Evolutionary conservation across 169 alveolate species (phyloP).

Genomic region (Ichthyophthirius multifiliis): DNA sequence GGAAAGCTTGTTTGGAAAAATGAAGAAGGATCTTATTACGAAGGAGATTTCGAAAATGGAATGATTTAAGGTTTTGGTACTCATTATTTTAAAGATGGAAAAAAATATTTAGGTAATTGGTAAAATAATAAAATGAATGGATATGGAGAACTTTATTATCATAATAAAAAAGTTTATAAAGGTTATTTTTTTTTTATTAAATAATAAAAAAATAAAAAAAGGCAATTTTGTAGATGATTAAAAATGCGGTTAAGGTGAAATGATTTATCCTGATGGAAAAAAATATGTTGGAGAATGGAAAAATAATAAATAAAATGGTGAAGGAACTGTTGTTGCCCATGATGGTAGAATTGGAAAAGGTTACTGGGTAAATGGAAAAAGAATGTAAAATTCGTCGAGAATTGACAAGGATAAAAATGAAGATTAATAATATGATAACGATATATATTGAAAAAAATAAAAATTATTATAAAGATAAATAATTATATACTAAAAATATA

Average conservation of each 20-base stretch:
- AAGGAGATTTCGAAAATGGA: conserved; percentile 63
- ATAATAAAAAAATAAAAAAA: too few relatives aligned
- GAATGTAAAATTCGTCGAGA: not conserved
- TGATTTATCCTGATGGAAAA: conserved; percentile 26
- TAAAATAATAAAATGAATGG: conserved; percentile 65
- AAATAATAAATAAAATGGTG: conserved; percentile 52
- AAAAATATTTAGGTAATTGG: conserved; percentile 50
- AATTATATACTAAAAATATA: too few relatives aligned
- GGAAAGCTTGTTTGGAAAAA: conserved; percentile 66
- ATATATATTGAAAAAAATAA: too few relatives aligned
- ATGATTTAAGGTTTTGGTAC: conserved; percentile 62
- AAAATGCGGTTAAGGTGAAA: not conserved
- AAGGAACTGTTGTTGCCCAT: conserved; percentile 43
- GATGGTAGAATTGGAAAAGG: conserved; percentile 65
- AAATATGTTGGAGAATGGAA: conserved; percentile 68
- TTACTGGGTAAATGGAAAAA: conserved; percentile 79
- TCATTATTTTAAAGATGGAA: conserved; percentile 59
- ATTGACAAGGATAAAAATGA: too few relatives aligned
- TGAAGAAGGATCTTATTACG: conserved; percentile 43
- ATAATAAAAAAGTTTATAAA: conserved; percentile 37
- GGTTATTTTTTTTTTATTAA: too few relatives aligned
- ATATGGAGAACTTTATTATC: conserved; percentile 50
- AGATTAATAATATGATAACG: too few relatives aligned
- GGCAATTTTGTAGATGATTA: not conserved
- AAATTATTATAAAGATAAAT: too few relatives aligned